Evolutionary conservation across 225 moss, liverwort and hornwort species (phyloP).

Genomic region (Rhytidiadelphus loreus): DNA sequence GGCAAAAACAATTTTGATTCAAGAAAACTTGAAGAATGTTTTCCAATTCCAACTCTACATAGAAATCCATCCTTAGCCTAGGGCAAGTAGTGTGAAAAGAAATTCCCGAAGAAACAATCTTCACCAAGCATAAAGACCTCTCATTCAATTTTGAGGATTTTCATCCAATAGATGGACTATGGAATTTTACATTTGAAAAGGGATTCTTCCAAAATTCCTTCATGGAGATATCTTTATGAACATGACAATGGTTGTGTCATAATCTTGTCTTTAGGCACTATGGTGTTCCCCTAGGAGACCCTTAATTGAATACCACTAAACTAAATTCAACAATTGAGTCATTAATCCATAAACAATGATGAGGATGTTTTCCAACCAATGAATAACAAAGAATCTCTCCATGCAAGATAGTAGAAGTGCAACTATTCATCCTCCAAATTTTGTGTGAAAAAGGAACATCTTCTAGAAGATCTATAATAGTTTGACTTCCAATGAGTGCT

Average conservation of each 20-base stretch:
- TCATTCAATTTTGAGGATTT: background rate
- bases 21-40: background rate
- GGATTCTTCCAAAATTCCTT: background rate
- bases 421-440: too few species aligned
- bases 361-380: too few species aligned
- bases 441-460: too few species aligned
- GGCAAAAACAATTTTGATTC: background rate
- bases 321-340: background rate
- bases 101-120: background rate
- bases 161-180: background rate
- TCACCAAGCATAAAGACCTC: background rate
- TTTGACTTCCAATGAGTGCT: too few species aligned
- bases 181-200: background rate
- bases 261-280: background rate
- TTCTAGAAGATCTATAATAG: too few species aligned
- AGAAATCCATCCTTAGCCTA: too few species aligned
- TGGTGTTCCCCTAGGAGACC: background rate
- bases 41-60: background rate
- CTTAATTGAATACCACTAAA: too few species aligned
- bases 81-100: fast-evolving
- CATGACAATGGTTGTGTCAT: background rate
- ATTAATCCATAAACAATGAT: too few species aligned
- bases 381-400: too few species aligned
- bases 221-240: fast-evolving
- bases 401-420: too few species aligned